Percentiles rank a stretch among this genome's conserved stretches.
phyloP scores from a whole-genome alignment of 306 rosid genomes.

The Mimosa bimucronata region DNA sequence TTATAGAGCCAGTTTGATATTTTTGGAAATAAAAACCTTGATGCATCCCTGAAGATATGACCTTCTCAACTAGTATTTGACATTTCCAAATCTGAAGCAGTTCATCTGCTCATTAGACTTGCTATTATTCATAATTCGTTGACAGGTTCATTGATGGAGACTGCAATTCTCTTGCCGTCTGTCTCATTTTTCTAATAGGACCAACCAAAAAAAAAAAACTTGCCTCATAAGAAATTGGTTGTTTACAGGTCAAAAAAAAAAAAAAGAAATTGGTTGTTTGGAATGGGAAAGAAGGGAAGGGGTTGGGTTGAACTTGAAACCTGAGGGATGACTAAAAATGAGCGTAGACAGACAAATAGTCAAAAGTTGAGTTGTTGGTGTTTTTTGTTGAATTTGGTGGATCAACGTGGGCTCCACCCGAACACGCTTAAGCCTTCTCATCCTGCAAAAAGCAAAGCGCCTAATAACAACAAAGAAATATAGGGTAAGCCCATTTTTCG shows the following conservation, averaged over 20 bases:
- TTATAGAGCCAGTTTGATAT: not conserved
- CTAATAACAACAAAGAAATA: not conserved
- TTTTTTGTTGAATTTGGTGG: constrained; percentile 25
- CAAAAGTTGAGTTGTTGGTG: constrained; percentile 4
- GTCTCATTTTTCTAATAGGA: not conserved
- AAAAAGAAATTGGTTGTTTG: not conserved
- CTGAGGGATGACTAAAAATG: not conserved
- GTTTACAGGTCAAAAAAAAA: not conserved
- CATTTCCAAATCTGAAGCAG: not conserved
- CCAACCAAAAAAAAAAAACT: too few species aligned
- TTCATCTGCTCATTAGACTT: not conserved
- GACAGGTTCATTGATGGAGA: not conserved
- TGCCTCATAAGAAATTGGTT: not conserved
- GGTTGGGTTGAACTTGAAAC: not conserved
- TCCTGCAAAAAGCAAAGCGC: not conserved
- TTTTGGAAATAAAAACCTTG: not conserved
- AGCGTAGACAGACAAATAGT: constrained; percentile 10
- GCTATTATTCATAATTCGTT: not conserved
- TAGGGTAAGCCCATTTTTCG: not conserved
- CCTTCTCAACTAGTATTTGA: not conserved
- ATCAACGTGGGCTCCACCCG: constrained; percentile 4
- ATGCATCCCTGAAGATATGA: not conserved
- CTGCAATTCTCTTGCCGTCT: not conserved
- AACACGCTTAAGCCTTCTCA: not conserved
- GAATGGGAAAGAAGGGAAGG: not conserved